phyloP scores from a whole-genome alignment of 331 rosid genomes.

The Pyrus hybrid region DNA sequence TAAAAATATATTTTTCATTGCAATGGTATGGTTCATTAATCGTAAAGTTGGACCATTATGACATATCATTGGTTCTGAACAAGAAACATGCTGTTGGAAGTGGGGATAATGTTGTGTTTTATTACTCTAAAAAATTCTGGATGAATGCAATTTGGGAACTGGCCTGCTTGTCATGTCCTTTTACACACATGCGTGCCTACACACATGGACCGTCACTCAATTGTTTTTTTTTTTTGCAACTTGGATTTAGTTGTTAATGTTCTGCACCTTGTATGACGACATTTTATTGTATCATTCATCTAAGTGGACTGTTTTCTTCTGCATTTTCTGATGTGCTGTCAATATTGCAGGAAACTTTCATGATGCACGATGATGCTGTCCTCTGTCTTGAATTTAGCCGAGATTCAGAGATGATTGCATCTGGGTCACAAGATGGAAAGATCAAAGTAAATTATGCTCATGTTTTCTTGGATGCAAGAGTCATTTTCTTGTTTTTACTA shows the following conservation, averaged over 20 bases:
- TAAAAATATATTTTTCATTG: background rate
- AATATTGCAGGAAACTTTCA: constrained; percentile 80
- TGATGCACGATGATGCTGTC: constrained; percentile 96
- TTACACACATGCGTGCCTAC: background rate
- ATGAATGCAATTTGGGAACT: background rate
- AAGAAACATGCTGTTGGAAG: background rate
- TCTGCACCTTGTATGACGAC: background rate
- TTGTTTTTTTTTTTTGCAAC: background rate
- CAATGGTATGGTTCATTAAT: background rate
- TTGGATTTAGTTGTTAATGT: background rate
- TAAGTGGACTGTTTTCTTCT: background rate
- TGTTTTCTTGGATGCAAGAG: background rate
- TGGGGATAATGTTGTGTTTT: background rate
- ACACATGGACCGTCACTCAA: background rate
- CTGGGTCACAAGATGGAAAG: constrained; percentile 96
- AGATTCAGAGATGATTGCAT: constrained; percentile 93
- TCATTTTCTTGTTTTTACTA: background rate
- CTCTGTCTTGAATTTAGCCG: constrained; percentile 93
- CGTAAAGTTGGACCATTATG: background rate
- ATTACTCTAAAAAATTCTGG: background rate
- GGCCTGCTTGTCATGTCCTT: background rate
- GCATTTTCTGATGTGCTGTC: constrained; percentile 23
- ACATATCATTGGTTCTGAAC: background rate
- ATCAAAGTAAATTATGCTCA: constrained; percentile 64
- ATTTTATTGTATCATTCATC: background rate